Evolutionary conservation across 2,329 filamentous ascomycete genomes (phyloP), one percentile per base, ranked within the genome.

Genomic region (Dryadomyces quercus-mongolicae): DNA sequence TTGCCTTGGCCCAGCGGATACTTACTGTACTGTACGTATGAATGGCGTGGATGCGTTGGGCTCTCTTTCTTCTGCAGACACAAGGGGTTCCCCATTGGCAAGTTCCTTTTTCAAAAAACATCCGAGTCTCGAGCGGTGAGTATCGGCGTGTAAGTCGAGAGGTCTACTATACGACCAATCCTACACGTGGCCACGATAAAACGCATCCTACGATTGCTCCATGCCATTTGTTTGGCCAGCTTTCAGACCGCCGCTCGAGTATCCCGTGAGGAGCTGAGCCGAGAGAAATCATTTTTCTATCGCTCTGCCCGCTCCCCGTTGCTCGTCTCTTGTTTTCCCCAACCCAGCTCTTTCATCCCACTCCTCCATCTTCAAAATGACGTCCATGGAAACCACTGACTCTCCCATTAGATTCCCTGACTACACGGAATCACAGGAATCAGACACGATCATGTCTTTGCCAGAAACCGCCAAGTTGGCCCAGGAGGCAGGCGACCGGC

Each of bases 401-500:
- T 44, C 67, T 46, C 50, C 57, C 21, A 60, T 58, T 45, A 66
- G 63, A 51, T 69, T 69, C 34, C 66, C 67, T 20, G 64, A 65
- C 9, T 68, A 67, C 58, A 59, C 63, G 46, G 67, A 68, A 52
- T 62, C 63, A 1, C 63, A 65, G 45, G 59, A 59, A 13, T 64
- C 64, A 20, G 63, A 61, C 57, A 62, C 63, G 56, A 62, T 63
- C 57, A 66, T 63, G 59, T 62, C 64, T 18, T 62, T 65, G 2
- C 62, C 31, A 45, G 43, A 20, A 42, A 49, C 55, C 16, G 57
- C 57, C 22, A 53, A 58, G 54, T 57, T 67, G 52, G 61, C 65
- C n/a, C 65, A 47, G 64, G 64, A 64, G 13, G 62, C 70, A n/a
- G 61, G 63, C 42, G 74, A 70, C 64, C 82, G 88, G 55, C 80